Percentiles rank a stretch among this genome's conserved stretches.
Conservation (phyloP, 2,329 filamentous ascomycete genomes). For the Epichloe coenophiala region DNA sequence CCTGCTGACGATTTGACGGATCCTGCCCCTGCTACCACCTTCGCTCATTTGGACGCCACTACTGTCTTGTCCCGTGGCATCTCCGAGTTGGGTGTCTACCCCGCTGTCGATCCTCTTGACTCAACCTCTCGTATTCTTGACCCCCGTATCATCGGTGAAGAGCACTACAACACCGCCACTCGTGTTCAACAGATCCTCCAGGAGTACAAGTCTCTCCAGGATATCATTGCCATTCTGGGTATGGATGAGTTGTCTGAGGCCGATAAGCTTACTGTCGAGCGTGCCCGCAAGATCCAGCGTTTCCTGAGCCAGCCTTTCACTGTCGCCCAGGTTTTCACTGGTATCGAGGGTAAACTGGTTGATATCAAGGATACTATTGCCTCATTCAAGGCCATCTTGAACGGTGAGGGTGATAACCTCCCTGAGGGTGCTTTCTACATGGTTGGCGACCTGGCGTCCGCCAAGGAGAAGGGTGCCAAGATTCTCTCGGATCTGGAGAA, state of each 20-base stretch:
- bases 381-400: slow-evolving; percentile 95
- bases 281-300: slow-evolving; percentile 99
- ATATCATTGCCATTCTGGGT: slow-evolving; percentile 99
- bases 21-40: slow-evolving; percentile 97
- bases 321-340: slow-evolving; percentile 69
- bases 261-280: slow-evolving; percentile 99
- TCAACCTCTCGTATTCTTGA: slow-evolving; percentile 99
- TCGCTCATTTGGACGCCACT: slow-evolving; percentile 99
- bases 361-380: slow-evolving; percentile 97
- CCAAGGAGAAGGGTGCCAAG: slow-evolving; percentile 97
- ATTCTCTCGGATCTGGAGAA: slow-evolving; percentile 89
- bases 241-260: slow-evolving; percentile 99
- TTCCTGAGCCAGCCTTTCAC: slow-evolving; percentile 99
- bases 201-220: slow-evolving; percentile 99
- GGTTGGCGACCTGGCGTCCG: slow-evolving; percentile 91
- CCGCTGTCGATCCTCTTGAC: slow-evolving; percentile 97
- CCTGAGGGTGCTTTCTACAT: slow-evolving; percentile 95
- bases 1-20: slow-evolving; percentile 99
- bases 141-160: slow-evolving; percentile 90
- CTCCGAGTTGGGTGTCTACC: slow-evolving; percentile 99
- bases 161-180: slow-evolving; percentile 92
- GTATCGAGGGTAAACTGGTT: slow-evolving; percentile 92
- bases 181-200: slow-evolving; percentile 98
- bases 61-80: slow-evolving; percentile 99
- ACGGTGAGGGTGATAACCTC: slow-evolving; percentile 88